phyloP scores from a whole-genome alignment of 345 rosid species.

The Anastatica hierochuntica region DNA sequence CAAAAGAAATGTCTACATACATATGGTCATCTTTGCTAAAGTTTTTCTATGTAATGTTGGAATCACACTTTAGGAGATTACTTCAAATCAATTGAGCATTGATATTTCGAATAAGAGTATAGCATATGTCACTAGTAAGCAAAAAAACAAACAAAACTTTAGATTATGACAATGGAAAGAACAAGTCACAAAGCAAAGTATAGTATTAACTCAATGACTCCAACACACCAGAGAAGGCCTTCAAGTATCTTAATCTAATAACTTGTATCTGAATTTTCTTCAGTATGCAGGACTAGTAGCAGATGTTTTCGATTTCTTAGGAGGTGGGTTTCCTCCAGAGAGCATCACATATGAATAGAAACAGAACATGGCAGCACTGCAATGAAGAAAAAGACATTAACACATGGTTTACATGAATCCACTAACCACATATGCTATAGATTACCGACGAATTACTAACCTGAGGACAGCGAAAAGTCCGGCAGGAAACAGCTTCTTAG shows the following conservation, averaged over 20 bases:
- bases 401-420: background rate
- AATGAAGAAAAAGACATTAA: background rate
- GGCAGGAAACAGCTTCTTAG: constrained; percentile 59
- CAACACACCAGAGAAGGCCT: background rate
- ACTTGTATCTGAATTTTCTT: constrained; percentile 1
- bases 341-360: constrained; percentile 66
- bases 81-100: no score
- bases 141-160: no score
- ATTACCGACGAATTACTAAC: constrained; percentile 27
- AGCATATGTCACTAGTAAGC: no score
- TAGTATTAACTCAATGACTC: no score
- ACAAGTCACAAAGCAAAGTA: no score
- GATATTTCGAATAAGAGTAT: no score
- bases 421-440: background rate
- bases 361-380: constrained; percentile 80
- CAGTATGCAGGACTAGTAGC: constrained; percentile 30
- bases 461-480: constrained; percentile 51
- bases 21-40: no score
- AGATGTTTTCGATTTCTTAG: constrained; percentile 66
- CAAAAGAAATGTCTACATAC: no score
- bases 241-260: background rate
- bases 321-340: constrained; percentile 97
- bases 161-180: no score
- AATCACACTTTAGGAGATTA: no score
- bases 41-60: no score